These are phyloP conservation scores for Collybia sordida DNA, from an alignment of 768 basidiomycete genomes.

Conservation along the genomic window DNA sequence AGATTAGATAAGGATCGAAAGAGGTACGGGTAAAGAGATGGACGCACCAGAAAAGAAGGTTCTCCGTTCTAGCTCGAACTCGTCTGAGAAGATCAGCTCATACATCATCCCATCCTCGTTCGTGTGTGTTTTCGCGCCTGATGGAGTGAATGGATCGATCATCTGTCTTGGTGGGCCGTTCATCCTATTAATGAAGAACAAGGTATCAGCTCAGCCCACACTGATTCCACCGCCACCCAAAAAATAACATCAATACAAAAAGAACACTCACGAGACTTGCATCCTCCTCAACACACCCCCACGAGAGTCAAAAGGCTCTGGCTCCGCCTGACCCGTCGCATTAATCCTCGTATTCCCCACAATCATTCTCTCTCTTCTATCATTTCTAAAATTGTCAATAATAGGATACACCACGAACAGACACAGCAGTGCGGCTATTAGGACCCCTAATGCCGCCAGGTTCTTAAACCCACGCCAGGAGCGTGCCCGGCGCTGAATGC, in stretches of 20 bases:
- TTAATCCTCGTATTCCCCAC: constrained; percentile 63
- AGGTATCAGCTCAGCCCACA: no score
- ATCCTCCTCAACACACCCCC: no score
- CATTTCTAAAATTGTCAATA: constrained; percentile 36
- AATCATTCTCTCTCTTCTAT: constrained; percentile 39
- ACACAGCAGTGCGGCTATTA: constrained; percentile 55
- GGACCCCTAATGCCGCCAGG: constrained; percentile 57
- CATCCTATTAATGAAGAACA: no score
- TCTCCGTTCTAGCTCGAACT: constrained; percentile 59
- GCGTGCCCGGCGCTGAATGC: constrained; percentile 15
- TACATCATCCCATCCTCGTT: constrained; percentile 56
- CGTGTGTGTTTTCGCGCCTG: constrained; percentile 5
- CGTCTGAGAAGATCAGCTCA: constrained; percentile 59
- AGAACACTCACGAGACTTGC: no score
- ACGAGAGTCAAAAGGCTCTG: background rate
- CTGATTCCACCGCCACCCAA: no score
- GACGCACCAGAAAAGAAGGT: constrained; percentile 40
- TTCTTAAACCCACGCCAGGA: constrained; percentile 49
- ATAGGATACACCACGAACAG: constrained; percentile 84
- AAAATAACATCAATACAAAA: background rate
- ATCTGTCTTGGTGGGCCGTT: background rate
- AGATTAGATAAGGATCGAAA: background rate
- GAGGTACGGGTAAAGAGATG: background rate
- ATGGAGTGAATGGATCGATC: constrained; percentile 16
- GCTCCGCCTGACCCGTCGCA: constrained; percentile 40